Evolutionary conservation across 2,329 filamentous ascomycete genomes (phyloP).

Genomic region (Curvularia verruculosa): DNA sequence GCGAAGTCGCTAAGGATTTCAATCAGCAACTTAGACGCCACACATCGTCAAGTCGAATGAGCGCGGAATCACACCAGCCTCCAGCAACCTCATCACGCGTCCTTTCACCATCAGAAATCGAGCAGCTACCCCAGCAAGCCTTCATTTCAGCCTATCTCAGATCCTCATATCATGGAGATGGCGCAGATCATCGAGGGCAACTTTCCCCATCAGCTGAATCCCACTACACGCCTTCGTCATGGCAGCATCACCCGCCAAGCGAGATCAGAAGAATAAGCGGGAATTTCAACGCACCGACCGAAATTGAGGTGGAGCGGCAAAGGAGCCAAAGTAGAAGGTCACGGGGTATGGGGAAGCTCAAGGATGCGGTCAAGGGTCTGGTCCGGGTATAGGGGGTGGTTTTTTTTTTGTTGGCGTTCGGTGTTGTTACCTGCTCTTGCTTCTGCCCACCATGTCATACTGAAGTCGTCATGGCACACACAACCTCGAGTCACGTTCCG

Average conservation of each 20-base stretch:
- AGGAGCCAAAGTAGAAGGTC: constrained; percentile 18
- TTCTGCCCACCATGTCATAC: constrained; percentile 6
- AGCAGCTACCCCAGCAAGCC: constrained; percentile 9
- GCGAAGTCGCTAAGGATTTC: constrained; percentile 10
- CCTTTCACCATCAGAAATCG: constrained; percentile 5
- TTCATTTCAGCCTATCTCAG: constrained; percentile 12
- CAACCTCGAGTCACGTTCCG: constrained; percentile 1
- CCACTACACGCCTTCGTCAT: constrained; percentile 9
- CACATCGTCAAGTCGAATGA: constrained; percentile 14
- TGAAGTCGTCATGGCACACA: not conserved
- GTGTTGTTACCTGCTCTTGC: constrained; percentile 7
- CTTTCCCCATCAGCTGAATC: constrained; percentile 16
- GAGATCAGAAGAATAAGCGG: constrained; percentile 30
- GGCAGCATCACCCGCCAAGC: constrained; percentile 11
- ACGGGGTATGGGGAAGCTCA: constrained; percentile 22
- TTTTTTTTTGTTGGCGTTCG: not conserved
- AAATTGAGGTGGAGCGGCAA: constrained; percentile 30
- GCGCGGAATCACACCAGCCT: constrained; percentile 22
- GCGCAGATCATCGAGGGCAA: constrained; percentile 10
- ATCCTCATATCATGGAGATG: constrained; percentile 14
- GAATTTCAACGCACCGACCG: constrained; percentile 38
- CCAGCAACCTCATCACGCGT: not conserved
- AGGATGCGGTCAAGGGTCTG: constrained; percentile 22
- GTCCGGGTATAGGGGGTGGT: constrained; percentile 18
- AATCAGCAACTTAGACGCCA: constrained; percentile 2